Evolutionary conservation across 2,329 filamentous ascomycete genomes (phyloP).

Genomic region (Beauveria sp.): DNA sequence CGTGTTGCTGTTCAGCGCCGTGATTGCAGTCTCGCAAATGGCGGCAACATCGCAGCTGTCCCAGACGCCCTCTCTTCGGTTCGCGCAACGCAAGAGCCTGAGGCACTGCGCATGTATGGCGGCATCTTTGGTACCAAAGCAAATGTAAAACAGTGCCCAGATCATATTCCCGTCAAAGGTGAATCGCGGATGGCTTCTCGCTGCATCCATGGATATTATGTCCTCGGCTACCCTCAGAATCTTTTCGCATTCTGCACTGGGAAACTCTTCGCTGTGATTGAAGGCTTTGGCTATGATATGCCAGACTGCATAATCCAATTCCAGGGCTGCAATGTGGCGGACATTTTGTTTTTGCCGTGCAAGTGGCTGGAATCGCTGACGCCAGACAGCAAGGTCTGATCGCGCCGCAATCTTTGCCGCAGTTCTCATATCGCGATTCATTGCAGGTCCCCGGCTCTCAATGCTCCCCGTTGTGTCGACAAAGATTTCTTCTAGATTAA

Average conservation of each 20-base stretch:
- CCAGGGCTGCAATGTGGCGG: background rate
- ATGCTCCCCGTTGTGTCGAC: background rate
- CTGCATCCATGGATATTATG: background rate
- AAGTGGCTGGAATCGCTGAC: background rate
- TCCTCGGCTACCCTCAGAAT: background rate
- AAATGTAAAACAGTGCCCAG: background rate
- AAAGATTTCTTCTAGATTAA: background rate
- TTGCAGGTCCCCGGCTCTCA: background rate
- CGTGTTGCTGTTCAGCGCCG: background rate
- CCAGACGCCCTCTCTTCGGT: slow-evolving; percentile 17
- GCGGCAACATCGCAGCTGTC: slow-evolving; percentile 17
- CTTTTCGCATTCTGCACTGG: background rate
- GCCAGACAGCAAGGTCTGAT: background rate
- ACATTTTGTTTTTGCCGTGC: background rate
- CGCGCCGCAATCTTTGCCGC: background rate
- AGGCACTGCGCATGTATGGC: slow-evolving; percentile 12
- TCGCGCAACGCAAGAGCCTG: slow-evolving; percentile 10
- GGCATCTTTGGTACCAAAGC: background rate
- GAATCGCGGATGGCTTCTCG: background rate
- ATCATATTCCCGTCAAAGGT: background rate
- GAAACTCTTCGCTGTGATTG: background rate
- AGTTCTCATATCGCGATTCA: background rate
- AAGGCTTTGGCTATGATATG: background rate
- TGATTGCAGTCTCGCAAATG: background rate
- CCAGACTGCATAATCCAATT: background rate